Evolutionary conservation across 805 yeast species (phyloP).

Genomic region (Metschnikowia proteae): DNA sequence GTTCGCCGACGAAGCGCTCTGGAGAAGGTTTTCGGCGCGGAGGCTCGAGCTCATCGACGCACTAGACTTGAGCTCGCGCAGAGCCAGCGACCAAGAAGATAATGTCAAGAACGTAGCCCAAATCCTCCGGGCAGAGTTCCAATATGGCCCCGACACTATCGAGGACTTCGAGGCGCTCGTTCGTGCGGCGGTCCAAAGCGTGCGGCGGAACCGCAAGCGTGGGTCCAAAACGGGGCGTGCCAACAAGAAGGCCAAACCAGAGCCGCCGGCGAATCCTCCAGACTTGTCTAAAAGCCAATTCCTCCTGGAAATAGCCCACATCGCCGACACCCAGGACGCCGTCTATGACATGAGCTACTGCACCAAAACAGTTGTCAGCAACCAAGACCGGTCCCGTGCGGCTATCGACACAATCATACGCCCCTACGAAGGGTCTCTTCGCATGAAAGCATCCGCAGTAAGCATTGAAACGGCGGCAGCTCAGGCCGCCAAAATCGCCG

Average conservation of each 20-base stretch:
- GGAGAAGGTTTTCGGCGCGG: constrained; percentile 91
- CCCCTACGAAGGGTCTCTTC: constrained; percentile 24
- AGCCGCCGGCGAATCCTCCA: neutral
- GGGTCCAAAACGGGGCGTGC: constrained; percentile 32
- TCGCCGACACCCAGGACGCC: constrained; percentile 35
- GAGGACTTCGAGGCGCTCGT: constrained; percentile 86
- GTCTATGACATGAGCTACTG: constrained; percentile 33
- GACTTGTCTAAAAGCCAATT: constrained; percentile 15
- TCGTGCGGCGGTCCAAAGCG: constrained; percentile 90
- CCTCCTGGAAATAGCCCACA: constrained; percentile 33
- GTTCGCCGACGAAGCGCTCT: constrained; percentile 74
- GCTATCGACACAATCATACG: constrained; percentile 47
- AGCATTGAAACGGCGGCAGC: neutral
- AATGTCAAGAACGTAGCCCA: constrained; percentile 77
- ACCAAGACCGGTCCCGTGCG: constrained; percentile 39
- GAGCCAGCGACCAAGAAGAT: constrained; percentile 90
- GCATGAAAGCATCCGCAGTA: neutral
- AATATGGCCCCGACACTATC: constrained; percentile 54
- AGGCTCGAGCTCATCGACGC: constrained; percentile 85
- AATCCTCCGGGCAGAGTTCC: constrained; percentile 72
- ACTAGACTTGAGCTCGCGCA: constrained; percentile 55
- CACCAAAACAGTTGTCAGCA: constrained; percentile 24
- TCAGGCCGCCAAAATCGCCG: constrained; percentile 1
- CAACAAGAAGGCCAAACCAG: constrained; percentile 8
- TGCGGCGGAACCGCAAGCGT: constrained; percentile 79